These are phyloP conservation scores for Leucogyrophana mollusca DNA, from an alignment of 768 basidiomycete genomes.

Conservation along the genomic window DNA sequence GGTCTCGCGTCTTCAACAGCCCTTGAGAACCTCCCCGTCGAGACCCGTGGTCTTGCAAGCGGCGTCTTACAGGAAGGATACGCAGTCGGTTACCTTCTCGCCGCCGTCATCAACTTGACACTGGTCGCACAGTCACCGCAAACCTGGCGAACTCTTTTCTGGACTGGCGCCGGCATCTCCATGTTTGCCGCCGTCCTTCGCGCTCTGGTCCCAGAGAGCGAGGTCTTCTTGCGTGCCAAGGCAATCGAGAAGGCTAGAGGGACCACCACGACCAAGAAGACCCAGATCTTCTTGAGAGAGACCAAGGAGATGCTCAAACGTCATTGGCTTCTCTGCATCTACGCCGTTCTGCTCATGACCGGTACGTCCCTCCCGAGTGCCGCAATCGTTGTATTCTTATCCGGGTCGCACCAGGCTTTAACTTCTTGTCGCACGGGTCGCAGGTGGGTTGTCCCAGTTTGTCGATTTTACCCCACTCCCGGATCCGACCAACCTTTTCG, in stretches of 20 bases:
- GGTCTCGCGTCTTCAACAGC: constrained; percentile 79
- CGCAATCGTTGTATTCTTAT: not conserved
- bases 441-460: constrained; percentile 37
- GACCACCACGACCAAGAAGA: constrained; percentile 45
- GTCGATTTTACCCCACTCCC: not conserved
- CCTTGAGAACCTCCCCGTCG: constrained; percentile 86
- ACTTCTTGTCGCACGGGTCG: constrained; percentile 76
- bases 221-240: constrained; percentile 67
- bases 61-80: constrained; percentile 91
- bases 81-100: constrained; percentile 81
- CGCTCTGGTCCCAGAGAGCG: constrained; percentile 72
- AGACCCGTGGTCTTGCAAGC: constrained; percentile 79
- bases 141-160: constrained; percentile 81
- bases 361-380: constrained; percentile 21
- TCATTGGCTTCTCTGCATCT: constrained; percentile 84
- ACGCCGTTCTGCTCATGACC: constrained; percentile 81
- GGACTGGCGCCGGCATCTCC: constrained; percentile 70
- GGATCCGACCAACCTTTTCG: constrained; percentile 7
- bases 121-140: constrained; percentile 38
- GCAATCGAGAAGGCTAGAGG: constrained; percentile 46
- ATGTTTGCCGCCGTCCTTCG: constrained; percentile 68
- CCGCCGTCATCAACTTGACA: constrained; percentile 77
- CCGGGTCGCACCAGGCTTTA: constrained; percentile 48
- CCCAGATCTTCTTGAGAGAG: constrained; percentile 70
- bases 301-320: constrained; percentile 71